Evolutionary conservation across 306 rosid genomes (phyloP).

Genomic region (Cicer cuneatum): DNA sequence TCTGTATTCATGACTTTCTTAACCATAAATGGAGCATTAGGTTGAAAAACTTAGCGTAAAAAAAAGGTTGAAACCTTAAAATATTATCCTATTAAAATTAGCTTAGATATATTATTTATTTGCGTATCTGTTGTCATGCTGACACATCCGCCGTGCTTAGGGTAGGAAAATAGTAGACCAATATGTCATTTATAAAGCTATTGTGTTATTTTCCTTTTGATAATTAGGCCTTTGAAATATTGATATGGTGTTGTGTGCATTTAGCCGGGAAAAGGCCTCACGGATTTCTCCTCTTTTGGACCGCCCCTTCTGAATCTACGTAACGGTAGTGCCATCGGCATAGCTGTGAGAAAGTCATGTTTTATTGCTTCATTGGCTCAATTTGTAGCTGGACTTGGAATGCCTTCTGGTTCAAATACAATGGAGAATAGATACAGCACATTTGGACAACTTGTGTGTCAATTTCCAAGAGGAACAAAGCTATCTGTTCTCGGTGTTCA

Average conservation of each 20-base stretch:
- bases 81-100: constrained; percentile 22
- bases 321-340: constrained; percentile 73
- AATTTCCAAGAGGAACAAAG: constrained; percentile 69
- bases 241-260: constrained; percentile 39
- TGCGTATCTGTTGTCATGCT: constrained; percentile 9
- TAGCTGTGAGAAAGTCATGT: constrained; percentile 74
- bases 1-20: constrained; percentile 13
- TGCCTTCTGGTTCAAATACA: constrained; percentile 47
- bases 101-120: neutral
- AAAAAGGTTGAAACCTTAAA: neutral
- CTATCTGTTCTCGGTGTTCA: constrained; percentile 74
- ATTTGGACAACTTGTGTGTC: constrained; percentile 72
- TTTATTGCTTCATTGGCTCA: constrained; percentile 83
- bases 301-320: constrained; percentile 79
- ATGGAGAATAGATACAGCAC: constrained; percentile 61
- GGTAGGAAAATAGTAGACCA: neutral
- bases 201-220: constrained; percentile 1
- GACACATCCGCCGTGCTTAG: neutral
- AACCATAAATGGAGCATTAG: constrained; percentile 17
- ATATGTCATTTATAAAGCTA: constrained; percentile 2
- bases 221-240: neutral
- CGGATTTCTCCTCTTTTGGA: constrained; percentile 68
- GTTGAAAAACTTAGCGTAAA: neutral
- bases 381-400: constrained; percentile 60
- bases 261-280: constrained; percentile 73